phyloP scores from a whole-genome alignment of 2,329 filamentous ascomycete species.

The Cercospora citrullina region DNA sequence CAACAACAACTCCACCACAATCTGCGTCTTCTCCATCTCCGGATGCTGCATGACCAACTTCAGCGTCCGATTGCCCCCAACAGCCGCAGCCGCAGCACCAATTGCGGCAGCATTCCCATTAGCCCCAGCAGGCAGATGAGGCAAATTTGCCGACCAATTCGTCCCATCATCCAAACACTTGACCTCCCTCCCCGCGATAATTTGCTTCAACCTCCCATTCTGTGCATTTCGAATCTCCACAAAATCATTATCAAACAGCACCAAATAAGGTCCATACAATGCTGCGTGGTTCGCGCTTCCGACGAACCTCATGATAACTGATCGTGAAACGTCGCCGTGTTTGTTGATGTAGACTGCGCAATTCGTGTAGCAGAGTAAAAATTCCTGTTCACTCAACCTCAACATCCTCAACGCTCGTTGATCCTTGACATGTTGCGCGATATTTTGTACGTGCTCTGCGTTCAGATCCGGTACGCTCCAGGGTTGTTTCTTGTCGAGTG shows the following conservation, averaged over 20 bases:
- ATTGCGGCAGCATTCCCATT: conserved; percentile 34
- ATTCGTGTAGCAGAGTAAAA: conserved; percentile 90
- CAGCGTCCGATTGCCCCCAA: conserved; percentile 63
- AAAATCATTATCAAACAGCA: conserved; percentile 94
- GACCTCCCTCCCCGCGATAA: conserved; percentile 89
- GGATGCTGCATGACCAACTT: conserved; percentile 97
- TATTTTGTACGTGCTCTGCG: conserved; percentile 75
- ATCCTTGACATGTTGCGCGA: conserved; percentile 77
- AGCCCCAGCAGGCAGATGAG: conserved; percentile 1
- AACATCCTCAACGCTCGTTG: conserved; percentile 95
- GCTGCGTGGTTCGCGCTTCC: conserved; percentile 84
- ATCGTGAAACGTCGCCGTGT: conserved; percentile 90
- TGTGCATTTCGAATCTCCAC: conserved; percentile 96
- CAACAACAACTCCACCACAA: conserved; percentile 87
- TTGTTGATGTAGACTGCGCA: conserved; percentile 98
- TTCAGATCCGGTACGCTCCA: conserved; percentile 90
- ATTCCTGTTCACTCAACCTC: conserved; percentile 82
- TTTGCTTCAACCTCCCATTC: conserved; percentile 89
- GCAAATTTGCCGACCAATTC: conserved; percentile 49
- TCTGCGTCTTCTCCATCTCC: conserved; percentile 76
- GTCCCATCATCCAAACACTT: conserved; percentile 85
- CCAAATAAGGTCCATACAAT: conserved; percentile 85
- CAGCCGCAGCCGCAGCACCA: conserved; percentile 29
- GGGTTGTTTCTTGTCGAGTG: conserved; percentile 93
- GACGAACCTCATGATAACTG: conserved; percentile 98